These are phyloP conservation scores for Acer negundo DNA, from an alignment of 345 rosid species.

Conservation along the genomic window DNA sequence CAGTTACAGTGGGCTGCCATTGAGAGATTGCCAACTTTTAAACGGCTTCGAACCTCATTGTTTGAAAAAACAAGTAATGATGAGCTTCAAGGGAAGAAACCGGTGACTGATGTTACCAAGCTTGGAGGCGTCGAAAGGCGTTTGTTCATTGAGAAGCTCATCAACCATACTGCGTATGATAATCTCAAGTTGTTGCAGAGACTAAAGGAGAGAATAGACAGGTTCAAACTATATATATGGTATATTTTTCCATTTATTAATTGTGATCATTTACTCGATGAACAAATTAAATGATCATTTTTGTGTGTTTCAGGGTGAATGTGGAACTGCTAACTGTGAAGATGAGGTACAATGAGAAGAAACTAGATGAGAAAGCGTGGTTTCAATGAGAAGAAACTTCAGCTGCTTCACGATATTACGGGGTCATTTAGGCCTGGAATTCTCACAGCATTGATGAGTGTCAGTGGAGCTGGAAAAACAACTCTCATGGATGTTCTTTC, in stretches of 20 bases:
- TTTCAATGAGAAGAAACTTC: slow-evolving; percentile 44
- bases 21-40: slow-evolving; percentile 54
- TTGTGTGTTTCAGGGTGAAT: slow-evolving; percentile 13
- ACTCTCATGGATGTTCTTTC: slow-evolving; percentile 73
- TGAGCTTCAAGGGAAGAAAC: slow-evolving; percentile 29
- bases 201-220: slow-evolving; percentile 48
- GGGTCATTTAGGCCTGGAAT: slow-evolving; percentile 68
- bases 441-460: slow-evolving; percentile 70
- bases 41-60: slow-evolving; percentile 44
- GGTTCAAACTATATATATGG: too few relatives aligned
- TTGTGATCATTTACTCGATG: background rate
- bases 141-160: slow-evolving; percentile 53
- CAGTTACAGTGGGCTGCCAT: slow-evolving; percentile 51
- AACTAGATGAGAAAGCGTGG: slow-evolving; percentile 42
- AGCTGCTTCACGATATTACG: slow-evolving; percentile 51
- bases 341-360: slow-evolving; percentile 33
- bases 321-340: slow-evolving; percentile 30
- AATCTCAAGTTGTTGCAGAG: slow-evolving; percentile 45
- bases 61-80: slow-evolving; percentile 18
- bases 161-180: slow-evolving; percentile 51
- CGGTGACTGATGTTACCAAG: slow-evolving; percentile 42
- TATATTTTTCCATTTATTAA: too few relatives aligned
- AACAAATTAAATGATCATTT: background rate
- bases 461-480: slow-evolving; percentile 77
- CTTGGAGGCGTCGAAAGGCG: slow-evolving; percentile 45